phyloP scores from a whole-genome alignment of 2,329 filamentous ascomycete species.

The Botrytis deweyae region DNA sequence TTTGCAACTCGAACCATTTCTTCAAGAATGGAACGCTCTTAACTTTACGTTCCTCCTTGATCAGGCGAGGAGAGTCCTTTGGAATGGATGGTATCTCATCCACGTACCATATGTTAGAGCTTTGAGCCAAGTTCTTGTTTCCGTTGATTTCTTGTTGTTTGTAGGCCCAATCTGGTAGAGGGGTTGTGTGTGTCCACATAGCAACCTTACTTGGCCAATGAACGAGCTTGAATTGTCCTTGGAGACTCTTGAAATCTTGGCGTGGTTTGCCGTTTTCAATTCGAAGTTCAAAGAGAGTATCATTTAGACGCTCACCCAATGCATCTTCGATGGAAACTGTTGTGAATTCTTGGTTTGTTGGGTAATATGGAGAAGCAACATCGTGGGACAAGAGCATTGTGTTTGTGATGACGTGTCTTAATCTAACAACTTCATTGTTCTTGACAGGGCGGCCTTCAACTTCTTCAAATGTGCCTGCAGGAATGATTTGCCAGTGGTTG shows the following conservation, averaged over 20 bases:
- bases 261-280: conserved; percentile 80
- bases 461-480: conserved; percentile 58
- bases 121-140: conserved; percentile 89
- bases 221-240: conserved; percentile 92
- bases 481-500: conserved; percentile 95
- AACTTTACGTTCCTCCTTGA: conserved; percentile 73
- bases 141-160: conserved; percentile 99
- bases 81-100: conserved; percentile 85
- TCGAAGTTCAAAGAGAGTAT: conserved; percentile 89
- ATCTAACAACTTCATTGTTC: conserved; percentile 81
- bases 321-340: conserved; percentile 73
- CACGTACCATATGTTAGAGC: conserved; percentile 91
- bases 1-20: conserved; percentile 95
- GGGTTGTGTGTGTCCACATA: conserved; percentile 97
- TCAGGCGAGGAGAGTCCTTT: conserved; percentile 65
- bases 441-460: conserved; percentile 68
- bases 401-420: conserved; percentile 84
- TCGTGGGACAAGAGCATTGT: conserved; percentile 89
- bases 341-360: conserved; percentile 98
- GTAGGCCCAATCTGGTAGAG: conserved; percentile 95
- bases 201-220: conserved; percentile 94
- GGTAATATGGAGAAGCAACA: conserved; percentile 92
- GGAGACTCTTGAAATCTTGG: conserved; percentile 85
- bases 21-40: conserved; percentile 84
- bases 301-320: conserved; percentile 71